Conservation (phyloP, 225 moss, liverwort and hornwort genomes). For the Bryum argenteum region DNA sequence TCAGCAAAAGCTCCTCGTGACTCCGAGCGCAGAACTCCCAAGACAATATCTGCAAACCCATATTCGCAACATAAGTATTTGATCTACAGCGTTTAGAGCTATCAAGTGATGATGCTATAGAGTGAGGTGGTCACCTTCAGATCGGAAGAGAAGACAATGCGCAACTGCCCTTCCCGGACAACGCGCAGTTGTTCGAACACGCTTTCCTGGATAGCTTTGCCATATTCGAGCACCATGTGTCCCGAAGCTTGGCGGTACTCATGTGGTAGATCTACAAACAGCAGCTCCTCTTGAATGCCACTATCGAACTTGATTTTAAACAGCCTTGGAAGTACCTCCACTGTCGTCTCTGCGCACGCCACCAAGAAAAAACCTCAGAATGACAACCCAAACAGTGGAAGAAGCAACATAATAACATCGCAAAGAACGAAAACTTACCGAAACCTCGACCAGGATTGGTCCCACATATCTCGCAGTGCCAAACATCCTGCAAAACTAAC, state of each 20-base stretch:
- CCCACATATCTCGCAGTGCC: conserved; percentile 80
- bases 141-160: conserved; percentile 92
- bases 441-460: conserved; percentile 75
- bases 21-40: conserved; percentile 99
- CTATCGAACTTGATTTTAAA: conserved; percentile 99
- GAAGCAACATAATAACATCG: background rate
- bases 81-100: background rate
- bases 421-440: conserved; percentile 41
- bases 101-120: background rate
- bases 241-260: conserved; percentile 90
- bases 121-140: conserved; percentile 63
- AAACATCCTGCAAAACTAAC: conserved; percentile 60
- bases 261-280: conserved; percentile 92
- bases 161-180: conserved; percentile 90
- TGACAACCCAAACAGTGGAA: background rate
- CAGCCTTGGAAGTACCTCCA: conserved; percentile 93
- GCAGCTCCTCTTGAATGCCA: conserved; percentile 87
- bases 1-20: conserved; percentile 93
- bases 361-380: conserved; percentile 20
- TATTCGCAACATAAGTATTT: conserved; percentile 16
- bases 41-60: conserved; percentile 70
- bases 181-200: conserved; percentile 95
- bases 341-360: conserved; percentile 79
- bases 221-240: conserved; percentile 91
- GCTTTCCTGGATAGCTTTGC: conserved; percentile 96